Evolutionary conservation across 1,284 basidiomycete genomes (phyloP), one percentile per base, ranked within the genome.

Genomic region (Cryptococcus floricola): DNA sequence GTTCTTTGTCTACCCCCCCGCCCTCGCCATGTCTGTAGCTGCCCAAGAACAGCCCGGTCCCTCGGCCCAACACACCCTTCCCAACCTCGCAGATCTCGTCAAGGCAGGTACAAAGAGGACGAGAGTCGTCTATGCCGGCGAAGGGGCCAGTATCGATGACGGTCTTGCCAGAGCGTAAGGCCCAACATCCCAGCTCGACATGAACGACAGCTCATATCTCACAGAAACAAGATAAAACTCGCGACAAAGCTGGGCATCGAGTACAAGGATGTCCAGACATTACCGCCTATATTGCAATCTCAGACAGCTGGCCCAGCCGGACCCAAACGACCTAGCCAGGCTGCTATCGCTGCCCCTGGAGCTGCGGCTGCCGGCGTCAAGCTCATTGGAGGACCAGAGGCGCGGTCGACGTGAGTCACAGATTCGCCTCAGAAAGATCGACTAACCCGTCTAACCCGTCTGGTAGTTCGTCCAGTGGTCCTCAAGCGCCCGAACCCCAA

Each of bases 181-280:
- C 39, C 25, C 27, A 28, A n/a, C 34, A 27, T 28, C 28, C 6
- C n/a, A n/a, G 23, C 23, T 46, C 25, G 8, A 19, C 7, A 19
- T 18, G 28, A 23, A 14, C 3, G 5, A 9, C 25, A 14, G 8
- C 44, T 46, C n/a, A 46, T 2, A 7, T 23, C 23, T 43, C 18
- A n/a, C 64, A 80, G 79, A 28, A 70, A 74, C 59, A 79, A 78
- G 59, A 69, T 78, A 38, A 80, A 80, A 53, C 69, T 82, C 4
- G 67, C 77, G 1, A 87, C 69, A 85, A 96, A 84, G 85, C 89
- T 77, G 75, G 85, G 68, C 81, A 87, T 78, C 13, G 95, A 98
- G 77, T 98, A 95, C 77, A 82, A 82, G 54, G 86, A 96, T 70
- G 91, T 85, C 65, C 89, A 89, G 72, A 83, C 86, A 37, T 84